A percentile compares a stretch with the other conserved stretches of the same genome.
phyloP scores from a whole-genome alignment of 192 early-diverging fungal species.

The Entophlyctis helioformis region DNA sequence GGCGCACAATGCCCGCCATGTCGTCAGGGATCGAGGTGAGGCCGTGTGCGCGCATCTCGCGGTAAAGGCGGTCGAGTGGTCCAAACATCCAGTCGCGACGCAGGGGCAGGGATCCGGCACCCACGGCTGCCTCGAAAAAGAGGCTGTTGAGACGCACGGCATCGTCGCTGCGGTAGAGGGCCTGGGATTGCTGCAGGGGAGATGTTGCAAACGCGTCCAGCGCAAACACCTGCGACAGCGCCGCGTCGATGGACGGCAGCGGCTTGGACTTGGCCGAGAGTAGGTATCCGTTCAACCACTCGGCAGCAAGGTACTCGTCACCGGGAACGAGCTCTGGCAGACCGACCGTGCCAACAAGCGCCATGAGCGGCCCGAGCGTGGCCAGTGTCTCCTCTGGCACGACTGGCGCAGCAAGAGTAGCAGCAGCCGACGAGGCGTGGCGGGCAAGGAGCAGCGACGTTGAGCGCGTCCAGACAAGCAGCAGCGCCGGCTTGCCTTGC shows the following conservation, averaged over 20 bases:
- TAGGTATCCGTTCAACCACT: background rate
- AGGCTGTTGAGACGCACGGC: too few relatives aligned
- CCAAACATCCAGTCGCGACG: conserved; percentile 11
- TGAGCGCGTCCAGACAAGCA: too few relatives aligned
- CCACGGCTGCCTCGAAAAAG: background rate
- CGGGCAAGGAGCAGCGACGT: too few relatives aligned
- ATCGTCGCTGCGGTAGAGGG: too few relatives aligned
- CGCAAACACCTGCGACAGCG: background rate
- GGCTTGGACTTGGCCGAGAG: conserved; percentile 1
- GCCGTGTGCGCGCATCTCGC: conserved; percentile 1
- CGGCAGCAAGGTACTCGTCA: too few relatives aligned
- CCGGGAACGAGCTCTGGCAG: too few relatives aligned
- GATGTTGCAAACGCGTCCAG: background rate
- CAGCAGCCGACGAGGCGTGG: too few relatives aligned
- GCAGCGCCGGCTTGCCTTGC: too few relatives aligned
- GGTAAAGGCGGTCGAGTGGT: background rate
- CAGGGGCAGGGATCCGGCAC: conserved; percentile 2
- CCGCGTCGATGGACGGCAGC: background rate
- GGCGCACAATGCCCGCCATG: conserved; percentile 2
- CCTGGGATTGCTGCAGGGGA: conserved; percentile 11
- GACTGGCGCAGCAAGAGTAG: too few relatives aligned
- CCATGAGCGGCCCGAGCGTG: too few relatives aligned
- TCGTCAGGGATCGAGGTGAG: background rate
- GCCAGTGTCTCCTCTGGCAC: too few relatives aligned
- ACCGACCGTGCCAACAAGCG: too few relatives aligned